A percentile compares a stretch with the other conserved stretches of the same genome.
These are phyloP conservation scores for Penicillium sp. DNA, from an alignment of 2,329 filamentous ascomycete species.

Conservation along the genomic window DNA sequence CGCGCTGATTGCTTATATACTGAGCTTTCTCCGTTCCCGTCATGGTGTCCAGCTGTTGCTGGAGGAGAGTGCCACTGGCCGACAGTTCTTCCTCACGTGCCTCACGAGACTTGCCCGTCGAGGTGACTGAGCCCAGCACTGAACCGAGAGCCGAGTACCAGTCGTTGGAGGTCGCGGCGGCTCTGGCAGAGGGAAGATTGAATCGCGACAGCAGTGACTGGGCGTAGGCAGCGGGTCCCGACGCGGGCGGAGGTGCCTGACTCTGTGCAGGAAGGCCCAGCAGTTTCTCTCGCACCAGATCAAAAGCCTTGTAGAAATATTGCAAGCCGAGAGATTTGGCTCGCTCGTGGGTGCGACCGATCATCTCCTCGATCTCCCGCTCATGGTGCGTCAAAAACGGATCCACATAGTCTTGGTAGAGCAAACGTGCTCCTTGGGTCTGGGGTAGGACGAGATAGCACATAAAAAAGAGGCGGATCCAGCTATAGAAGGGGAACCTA, in stretches of 20 bases:
- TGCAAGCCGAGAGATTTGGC: constrained; percentile 73
- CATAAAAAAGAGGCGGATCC: constrained; percentile 81
- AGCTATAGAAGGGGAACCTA: constrained; percentile 90
- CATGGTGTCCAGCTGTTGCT: constrained; percentile 63
- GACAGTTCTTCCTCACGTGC: constrained; percentile 52
- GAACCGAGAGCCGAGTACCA: constrained; percentile 76
- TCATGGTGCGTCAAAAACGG: constrained; percentile 89
- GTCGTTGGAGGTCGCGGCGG: constrained; percentile 56
- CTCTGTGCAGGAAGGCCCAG: constrained; percentile 69
- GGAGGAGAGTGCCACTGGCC: constrained; percentile 65
- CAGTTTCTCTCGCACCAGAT: constrained; percentile 70
- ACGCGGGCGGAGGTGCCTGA: constrained; percentile 47
- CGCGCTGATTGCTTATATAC: constrained; percentile 76
- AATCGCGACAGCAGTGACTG: constrained; percentile 82
- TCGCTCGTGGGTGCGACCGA: constrained; percentile 75
- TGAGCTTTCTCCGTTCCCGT: constrained; percentile 63
- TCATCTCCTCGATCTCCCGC: constrained; percentile 82
- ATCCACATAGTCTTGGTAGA: constrained; percentile 83
- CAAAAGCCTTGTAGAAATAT: constrained; percentile 70
- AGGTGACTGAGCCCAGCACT: constrained; percentile 64
- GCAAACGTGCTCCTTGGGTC: constrained; percentile 82
- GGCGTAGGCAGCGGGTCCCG: constrained; percentile 59
- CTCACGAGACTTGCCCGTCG: constrained; percentile 38
- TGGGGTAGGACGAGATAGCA: constrained; percentile 96
- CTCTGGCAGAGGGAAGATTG: constrained; percentile 68